These are phyloP conservation scores for Epichloe hybrida DNA, from an alignment of 2,329 filamentous ascomycete species.

Conservation along the genomic window DNA sequence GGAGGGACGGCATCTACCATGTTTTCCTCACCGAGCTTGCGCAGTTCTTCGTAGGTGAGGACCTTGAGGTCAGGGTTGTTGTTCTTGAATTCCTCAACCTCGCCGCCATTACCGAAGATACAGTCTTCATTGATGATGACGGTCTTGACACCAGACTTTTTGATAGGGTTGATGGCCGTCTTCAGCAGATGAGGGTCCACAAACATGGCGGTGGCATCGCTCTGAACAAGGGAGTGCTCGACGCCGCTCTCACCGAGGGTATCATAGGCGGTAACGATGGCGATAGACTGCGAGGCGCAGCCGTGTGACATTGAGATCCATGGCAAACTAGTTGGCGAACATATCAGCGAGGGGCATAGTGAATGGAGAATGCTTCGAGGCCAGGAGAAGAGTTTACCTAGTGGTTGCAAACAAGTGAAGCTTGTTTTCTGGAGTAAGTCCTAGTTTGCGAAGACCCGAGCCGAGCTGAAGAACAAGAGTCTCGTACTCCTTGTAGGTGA, in stretches of 20 bases:
- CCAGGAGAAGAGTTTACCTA: slow-evolving; percentile 35
- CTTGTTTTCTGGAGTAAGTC: slow-evolving; percentile 51
- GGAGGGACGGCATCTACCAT: slow-evolving; percentile 59
- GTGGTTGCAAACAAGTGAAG: slow-evolving; percentile 79
- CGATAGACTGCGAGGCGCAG: slow-evolving; percentile 70
- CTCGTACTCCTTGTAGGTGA: slow-evolving; percentile 70
- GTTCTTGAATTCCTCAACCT: slow-evolving; percentile 42
- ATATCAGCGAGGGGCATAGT: background rate
- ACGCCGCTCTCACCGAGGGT: slow-evolving; percentile 77
- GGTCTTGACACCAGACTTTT: slow-evolving; percentile 41
- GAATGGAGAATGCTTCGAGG: background rate
- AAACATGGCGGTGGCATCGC: slow-evolving; percentile 70
- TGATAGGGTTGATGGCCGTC: slow-evolving; percentile 42
- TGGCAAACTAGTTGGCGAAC: slow-evolving; percentile 40
- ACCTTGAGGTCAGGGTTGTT: slow-evolving; percentile 40
- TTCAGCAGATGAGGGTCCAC: slow-evolving; percentile 67
- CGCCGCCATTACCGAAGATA: slow-evolving; percentile 34
- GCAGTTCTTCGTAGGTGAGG: slow-evolving; percentile 41
- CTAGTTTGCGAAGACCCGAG: slow-evolving; percentile 60
- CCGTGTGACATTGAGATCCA: slow-evolving; percentile 76
- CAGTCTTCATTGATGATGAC: slow-evolving; percentile 50
- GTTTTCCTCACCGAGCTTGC: slow-evolving; percentile 49
- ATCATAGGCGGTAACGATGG: slow-evolving; percentile 90
- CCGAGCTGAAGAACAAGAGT: slow-evolving; percentile 55
- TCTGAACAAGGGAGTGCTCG: slow-evolving; percentile 74